Base-by-base conservation (phyloP, 2,329 filamentous ascomycete species). In the Blumeriella jaapii region DNA sequence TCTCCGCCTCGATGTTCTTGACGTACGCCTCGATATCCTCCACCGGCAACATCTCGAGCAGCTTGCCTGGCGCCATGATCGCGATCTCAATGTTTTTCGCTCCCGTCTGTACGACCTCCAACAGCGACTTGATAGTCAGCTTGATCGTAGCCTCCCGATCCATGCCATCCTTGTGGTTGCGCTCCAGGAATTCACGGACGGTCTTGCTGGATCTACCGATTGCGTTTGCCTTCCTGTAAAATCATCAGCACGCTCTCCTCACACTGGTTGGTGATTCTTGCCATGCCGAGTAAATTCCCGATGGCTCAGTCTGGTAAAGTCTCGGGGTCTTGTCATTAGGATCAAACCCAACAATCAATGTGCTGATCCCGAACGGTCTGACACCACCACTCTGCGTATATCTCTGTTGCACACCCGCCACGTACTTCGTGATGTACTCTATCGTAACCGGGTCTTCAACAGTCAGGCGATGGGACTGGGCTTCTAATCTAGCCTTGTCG, bases 81-180 rank as follows among this genome's bases (percentile, higher is more conserved):
- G 93, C 91, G 55, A 98, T 96, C 67, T 98, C 91, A 55, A 98
- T 98, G 64, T 98, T 98, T 77, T 98, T 98, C 34, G 91, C 91
- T 45, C 91, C 91, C 2, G 91, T 98, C 65, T 98, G 91, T 44
- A 98, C 91, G 35, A 98, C 91, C 62, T 98, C 91, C 42, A 98
- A 68, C 47, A 98, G 73, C 24, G 91, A 98, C 70, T 98, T 98
- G 69, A 98, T 93, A 6, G 91, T 91, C 52, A 98, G 70, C 58
- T 93, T 86, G 60, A 98, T 93, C 26, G 93, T 96, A 53, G 85
- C 80, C 64, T 95, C 86, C 46, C 87, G 78, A 59, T 95, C 83
- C 87, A 98, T 94, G 45, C 84, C 83, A 54, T 93, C 85, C 69
- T 94, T 93, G 73, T 98, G 93, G 67, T 98, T 95, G 59, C 93